A percentile compares a stretch with the other conserved stretches of the same genome.
Evolutionary conservation across 1,284 basidiomycete genomes (phyloP).

Genomic region (Pholiota adiposa): DNA sequence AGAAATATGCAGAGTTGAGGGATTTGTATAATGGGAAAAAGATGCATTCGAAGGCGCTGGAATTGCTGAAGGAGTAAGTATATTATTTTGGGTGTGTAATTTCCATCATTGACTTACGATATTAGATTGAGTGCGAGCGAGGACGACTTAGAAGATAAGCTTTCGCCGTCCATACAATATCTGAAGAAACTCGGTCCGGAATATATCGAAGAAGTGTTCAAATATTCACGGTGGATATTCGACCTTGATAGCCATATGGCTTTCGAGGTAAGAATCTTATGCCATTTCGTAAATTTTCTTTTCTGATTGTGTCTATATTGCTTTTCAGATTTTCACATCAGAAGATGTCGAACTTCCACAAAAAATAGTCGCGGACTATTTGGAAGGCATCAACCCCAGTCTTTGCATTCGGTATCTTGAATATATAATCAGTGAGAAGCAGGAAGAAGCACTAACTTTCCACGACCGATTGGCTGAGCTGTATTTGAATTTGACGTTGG

Average conservation of each 20-base stretch:
- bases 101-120: not conserved
- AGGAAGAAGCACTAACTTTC: constrained; percentile 70
- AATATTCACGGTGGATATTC: constrained; percentile 86
- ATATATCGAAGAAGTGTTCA: constrained; percentile 80
- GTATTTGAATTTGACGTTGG: constrained; percentile 72
- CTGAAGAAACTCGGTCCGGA: constrained; percentile 89
- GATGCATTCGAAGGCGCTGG: constrained; percentile 91
- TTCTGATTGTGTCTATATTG: not conserved
- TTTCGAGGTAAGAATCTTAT: constrained; percentile 60
- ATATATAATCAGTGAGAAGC: constrained; percentile 77
- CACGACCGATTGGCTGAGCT: constrained; percentile 91
- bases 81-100: not conserved
- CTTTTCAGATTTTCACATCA: constrained; percentile 97
- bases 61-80: constrained; percentile 79
- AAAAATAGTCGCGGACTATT: constrained; percentile 73
- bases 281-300: not conserved
- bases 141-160: constrained; percentile 77
- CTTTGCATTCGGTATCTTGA: constrained; percentile 86
- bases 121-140: constrained; percentile 80
- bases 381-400: constrained; percentile 72
- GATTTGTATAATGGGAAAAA: constrained; percentile 94
- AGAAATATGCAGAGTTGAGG: constrained; percentile 93
- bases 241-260: constrained; percentile 72
- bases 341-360: constrained; percentile 92
- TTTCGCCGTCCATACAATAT: constrained; percentile 87